Evolutionary conservation across 31 red algal genomes (phyloP), one percentile per base, ranked within the genome.

Genomic region (Endocladia muricata): DNA sequence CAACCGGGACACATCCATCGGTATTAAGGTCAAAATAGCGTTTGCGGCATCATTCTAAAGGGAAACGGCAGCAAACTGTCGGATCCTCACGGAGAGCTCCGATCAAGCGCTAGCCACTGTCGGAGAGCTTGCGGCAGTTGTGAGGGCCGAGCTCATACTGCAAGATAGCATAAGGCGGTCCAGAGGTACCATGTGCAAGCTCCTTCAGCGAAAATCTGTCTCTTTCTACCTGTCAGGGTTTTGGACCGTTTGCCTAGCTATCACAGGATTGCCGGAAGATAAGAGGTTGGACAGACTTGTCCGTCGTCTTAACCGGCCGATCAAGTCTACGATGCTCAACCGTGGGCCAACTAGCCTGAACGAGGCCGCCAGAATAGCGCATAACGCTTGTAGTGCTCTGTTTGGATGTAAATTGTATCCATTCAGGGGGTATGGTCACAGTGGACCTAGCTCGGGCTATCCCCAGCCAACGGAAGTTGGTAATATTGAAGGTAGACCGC

Each of bases 251-350:
- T 25, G 62, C 1, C 52, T 83, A 4, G 35, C 37, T 2, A 64
- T 83, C 63, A 70, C 82, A 22, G 61, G 43, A 31, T 58, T 76
- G 3, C 48, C 54, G n/a, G 72, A 42, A 23, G 70, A 62, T 15
- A 72, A 76, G 23, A 85, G 42, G 60, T 22, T 28, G 7, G 82
- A 85, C 22, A 76, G 43, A 61, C 76, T 85, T 58, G 37, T 41
- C 57, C 49, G 7, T 19, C 71, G 60, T 2, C 28, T 77, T 3
- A 65, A 77, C 8, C 36, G n/a, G 11, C 55, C 68, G 57, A 23
- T 85, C 2, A 40, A 58, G 7, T 23, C 68, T n/a, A 72, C 67
- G 25, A 72, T 85, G 1, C 40, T 74, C 28, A 85, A 85, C 22
- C 4, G 37, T 17, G 55, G 43, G 21, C 30, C 36, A 8, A 22